phyloP scores from a whole-genome alignment of 2,329 filamentous ascomycete genomes.

The Alternaria consortialis region DNA sequence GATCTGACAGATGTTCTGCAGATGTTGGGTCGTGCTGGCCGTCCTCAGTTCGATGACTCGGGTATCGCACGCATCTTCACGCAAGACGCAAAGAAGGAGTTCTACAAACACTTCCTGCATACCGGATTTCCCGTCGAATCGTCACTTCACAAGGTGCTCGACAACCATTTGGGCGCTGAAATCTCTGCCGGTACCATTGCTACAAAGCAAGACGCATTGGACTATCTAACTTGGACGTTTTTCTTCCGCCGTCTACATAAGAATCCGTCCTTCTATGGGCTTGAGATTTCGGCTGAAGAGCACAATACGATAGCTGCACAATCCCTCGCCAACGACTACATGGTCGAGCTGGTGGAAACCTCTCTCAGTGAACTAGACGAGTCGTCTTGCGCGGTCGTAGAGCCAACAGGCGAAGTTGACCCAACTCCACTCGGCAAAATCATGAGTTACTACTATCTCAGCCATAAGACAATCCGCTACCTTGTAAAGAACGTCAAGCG shows the following conservation, averaged over 20 bases:
- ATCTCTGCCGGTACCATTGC: conserved; percentile 91
- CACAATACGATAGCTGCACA: conserved; percentile 89
- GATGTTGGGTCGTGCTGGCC: conserved; percentile 94
- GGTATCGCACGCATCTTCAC: conserved; percentile 98
- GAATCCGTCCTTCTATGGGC: conserved; percentile 96
- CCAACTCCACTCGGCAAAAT: conserved; percentile 94
- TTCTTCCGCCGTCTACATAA: conserved; percentile 98
- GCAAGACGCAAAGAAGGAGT: conserved; percentile 96
- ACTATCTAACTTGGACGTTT: conserved; percentile 99
- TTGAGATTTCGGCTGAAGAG: conserved; percentile 91
- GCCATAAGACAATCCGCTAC: conserved; percentile 91
- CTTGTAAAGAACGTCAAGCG: conserved; percentile 79
- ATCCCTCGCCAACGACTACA: conserved; percentile 88
- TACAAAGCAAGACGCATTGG: conserved; percentile 95
- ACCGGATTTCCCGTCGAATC: conserved; percentile 98
- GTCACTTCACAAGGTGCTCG: conserved; percentile 91
- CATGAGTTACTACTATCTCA: conserved; percentile 98
- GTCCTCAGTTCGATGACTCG: conserved; percentile 94
- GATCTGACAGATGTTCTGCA: conserved; percentile 97
- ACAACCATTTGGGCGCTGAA: conserved; percentile 96
- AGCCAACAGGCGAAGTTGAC: conserved; percentile 88
- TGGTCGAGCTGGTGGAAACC: conserved; percentile 89
- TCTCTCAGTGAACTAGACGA: conserved; percentile 83
- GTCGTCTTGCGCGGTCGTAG: conserved; percentile 83
- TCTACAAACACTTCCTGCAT: conserved; percentile 99